Percentiles rank a stretch among this genome's conserved stretches.
phyloP scores from a whole-genome alignment of 106 monocot species.

The Dendrobium huoshanense region DNA sequence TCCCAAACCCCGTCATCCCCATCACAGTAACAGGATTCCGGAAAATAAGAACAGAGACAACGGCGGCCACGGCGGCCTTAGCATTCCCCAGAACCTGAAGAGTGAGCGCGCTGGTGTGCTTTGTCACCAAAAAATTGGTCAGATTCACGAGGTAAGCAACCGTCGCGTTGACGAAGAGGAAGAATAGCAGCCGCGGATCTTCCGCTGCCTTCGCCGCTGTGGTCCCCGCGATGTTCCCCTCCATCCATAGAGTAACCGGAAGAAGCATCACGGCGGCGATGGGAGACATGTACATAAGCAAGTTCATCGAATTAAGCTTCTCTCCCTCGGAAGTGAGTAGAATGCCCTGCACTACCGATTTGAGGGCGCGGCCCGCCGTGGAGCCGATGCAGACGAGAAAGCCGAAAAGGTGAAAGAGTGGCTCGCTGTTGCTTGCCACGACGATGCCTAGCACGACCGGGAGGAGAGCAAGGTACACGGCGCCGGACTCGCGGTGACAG shows the following conservation, averaged over 20 bases:
- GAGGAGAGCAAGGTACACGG: constrained; percentile 35
- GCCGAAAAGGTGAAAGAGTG: constrained; percentile 31
- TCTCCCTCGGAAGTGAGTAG: constrained; percentile 28
- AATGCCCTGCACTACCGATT: constrained; percentile 37
- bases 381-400: constrained; percentile 37
- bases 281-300: constrained; percentile 42
- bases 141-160: constrained; percentile 36
- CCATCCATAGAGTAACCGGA: constrained; percentile 20
- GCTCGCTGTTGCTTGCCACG: constrained; percentile 39
- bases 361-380: constrained; percentile 31
- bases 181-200: constrained; percentile 20
- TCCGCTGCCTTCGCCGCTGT: constrained; percentile 7
- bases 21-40: constrained; percentile 35
- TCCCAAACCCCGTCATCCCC: constrained; percentile 31
- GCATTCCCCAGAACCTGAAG: constrained; percentile 42
- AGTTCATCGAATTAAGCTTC: constrained; percentile 39
- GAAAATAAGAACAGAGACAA: constrained; percentile 37
- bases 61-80: constrained; percentile 37
- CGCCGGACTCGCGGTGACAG: constrained; percentile 26
- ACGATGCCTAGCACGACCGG: constrained; percentile 47
- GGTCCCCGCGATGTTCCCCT: constrained; percentile 16
- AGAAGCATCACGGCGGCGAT: constrained; percentile 24
- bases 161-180: constrained; percentile 27
- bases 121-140: constrained; percentile 39
- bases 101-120: constrained; percentile 38